These are phyloP conservation scores for Malus sieversii DNA, from an alignment of 306 rosid species.

Conservation along the genomic window DNA sequence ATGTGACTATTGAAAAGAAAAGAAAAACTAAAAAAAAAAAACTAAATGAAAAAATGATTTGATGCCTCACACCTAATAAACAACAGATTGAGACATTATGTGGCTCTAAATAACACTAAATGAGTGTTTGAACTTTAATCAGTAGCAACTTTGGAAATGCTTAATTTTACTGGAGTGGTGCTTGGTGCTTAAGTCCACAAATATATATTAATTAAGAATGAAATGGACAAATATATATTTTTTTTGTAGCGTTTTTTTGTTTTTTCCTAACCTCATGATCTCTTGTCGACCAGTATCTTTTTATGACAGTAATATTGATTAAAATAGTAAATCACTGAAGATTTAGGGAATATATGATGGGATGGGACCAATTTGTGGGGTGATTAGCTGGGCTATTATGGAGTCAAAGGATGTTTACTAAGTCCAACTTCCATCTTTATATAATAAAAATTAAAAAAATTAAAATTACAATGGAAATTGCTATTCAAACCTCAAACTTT, in stretches of 20 bases:
- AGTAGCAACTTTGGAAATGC: background rate
- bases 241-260: background rate
- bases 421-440: no score
- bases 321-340: constrained; percentile 14
- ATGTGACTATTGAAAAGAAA: no score
- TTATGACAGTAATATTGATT: constrained; percentile 3
- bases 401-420: no score
- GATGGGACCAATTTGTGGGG: constrained; percentile 1
- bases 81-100: background rate
- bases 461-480: no score
- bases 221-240: background rate
- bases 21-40: no score
- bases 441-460: no score
- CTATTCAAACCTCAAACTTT: no score
- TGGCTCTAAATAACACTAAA: background rate
- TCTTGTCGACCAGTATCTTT: constrained; percentile 18
- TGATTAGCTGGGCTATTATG: background rate
- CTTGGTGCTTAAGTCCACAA: background rate
- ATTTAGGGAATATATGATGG: constrained; percentile 43
- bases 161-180: background rate
- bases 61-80: background rate
- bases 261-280: constrained; percentile 30
- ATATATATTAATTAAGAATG: background rate
- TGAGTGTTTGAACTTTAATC: background rate
- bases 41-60: no score